phyloP scores from a whole-genome alignment of 257 asterid genomes.

The Primulina eburnea region DNA sequence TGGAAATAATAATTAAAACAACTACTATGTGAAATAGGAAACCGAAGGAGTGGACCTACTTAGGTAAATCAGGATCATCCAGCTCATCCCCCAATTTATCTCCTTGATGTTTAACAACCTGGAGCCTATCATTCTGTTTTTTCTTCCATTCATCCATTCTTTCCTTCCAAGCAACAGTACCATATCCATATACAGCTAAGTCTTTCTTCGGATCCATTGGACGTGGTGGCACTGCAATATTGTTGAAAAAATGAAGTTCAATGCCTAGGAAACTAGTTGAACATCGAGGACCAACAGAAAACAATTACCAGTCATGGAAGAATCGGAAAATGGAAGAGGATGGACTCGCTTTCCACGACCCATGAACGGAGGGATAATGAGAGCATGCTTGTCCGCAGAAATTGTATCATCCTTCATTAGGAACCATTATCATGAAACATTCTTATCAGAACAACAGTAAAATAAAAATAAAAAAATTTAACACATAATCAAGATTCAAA shows the following conservation, averaged over 20 bases:
- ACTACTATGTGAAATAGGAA: constrained; percentile 28
- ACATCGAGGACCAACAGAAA: neutral
- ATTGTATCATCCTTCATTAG: constrained; percentile 80
- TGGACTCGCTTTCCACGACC: constrained; percentile 77
- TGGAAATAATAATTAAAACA: constrained; percentile 23
- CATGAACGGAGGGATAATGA: constrained; percentile 76
- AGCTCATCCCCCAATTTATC: constrained; percentile 69
- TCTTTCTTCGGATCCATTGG: constrained; percentile 99
- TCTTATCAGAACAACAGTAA: neutral
- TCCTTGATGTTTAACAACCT: constrained; percentile 92
- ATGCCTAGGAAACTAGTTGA: constrained; percentile 8
- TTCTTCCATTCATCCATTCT: constrained; percentile 99
- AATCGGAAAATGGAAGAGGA: constrained; percentile 66
- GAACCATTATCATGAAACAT: constrained; percentile 19
- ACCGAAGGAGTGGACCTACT: constrained; percentile 52
- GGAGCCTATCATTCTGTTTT: constrained; percentile 84
- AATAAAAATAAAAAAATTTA: neutral
- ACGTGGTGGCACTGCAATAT: constrained; percentile 72
- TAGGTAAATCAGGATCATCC: constrained; percentile 91
- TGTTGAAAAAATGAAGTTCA: constrained; percentile 11
- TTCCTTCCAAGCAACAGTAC: constrained; percentile 97
- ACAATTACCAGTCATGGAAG: constrained; percentile 63
- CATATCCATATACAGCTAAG: constrained; percentile 91
- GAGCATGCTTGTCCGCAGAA: constrained; percentile 94
- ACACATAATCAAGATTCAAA: constrained; percentile 1